Percentiles rank a stretch among this genome's conserved stretches.
Conservation (phyloP, 768 basidiomycete genomes). For the Phanerochaete carnosa region DNA sequence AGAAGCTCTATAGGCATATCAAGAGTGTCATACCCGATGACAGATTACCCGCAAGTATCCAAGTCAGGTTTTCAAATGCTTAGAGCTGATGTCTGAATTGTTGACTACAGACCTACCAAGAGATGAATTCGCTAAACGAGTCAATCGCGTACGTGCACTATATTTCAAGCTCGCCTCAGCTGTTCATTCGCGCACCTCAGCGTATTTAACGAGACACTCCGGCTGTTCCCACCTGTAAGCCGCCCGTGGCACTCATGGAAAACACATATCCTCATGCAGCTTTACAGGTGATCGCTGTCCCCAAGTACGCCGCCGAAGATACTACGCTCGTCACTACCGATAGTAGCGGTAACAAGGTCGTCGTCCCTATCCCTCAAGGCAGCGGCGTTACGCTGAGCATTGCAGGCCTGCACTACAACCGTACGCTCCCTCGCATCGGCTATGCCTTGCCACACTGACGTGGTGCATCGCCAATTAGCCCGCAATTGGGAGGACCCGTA, state of each 20-base stretch:
- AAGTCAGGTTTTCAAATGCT: background rate
- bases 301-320: constrained; percentile 21
- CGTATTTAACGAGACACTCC: constrained; percentile 30
- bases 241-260: background rate
- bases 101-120: constrained; percentile 26
- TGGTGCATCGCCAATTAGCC: constrained; percentile 22
- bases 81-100: background rate
- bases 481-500: constrained; percentile 36
- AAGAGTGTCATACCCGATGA: constrained; percentile 24
- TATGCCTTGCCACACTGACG: too few relatives aligned
- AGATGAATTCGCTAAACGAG: constrained; percentile 23
- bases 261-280: background rate
- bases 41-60: constrained; percentile 24
- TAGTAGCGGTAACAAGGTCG: constrained; percentile 18
- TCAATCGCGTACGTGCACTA: constrained; percentile 24
- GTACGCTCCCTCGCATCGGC: too few relatives aligned
- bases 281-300: constrained; percentile 8
- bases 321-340: constrained; percentile 18
- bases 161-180: too few relatives aligned
- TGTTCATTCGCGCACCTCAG: too few relatives aligned
- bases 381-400: constrained; percentile 17
- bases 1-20: constrained; percentile 32
- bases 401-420: constrained; percentile 26
- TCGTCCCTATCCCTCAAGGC: constrained; percentile 22
- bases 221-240: constrained; percentile 30